Conservation (phyloP, 306 rosid species). For the Vigna angularis region DNA sequence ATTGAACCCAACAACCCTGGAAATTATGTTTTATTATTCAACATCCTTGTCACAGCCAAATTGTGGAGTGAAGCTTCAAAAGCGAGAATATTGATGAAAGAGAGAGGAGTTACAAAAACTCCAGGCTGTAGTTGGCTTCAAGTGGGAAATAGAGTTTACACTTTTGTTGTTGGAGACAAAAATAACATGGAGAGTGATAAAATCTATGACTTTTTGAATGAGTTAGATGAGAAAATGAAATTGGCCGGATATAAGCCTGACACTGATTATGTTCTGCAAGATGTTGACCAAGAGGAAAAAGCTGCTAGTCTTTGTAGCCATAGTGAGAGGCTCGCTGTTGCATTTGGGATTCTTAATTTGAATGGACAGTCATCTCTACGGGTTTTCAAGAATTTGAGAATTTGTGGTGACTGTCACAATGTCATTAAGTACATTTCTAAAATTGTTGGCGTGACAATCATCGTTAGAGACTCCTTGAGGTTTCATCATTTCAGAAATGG, state of each 20-base stretch:
- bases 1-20: constrained; percentile 67
- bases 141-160: constrained; percentile 56
- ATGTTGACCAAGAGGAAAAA: constrained; percentile 64
- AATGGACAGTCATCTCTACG: constrained; percentile 56
- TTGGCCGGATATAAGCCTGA: constrained; percentile 57
- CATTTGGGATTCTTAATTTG: constrained; percentile 63
- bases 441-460: constrained; percentile 56
- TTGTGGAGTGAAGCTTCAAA: constrained; percentile 68
- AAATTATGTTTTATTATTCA: constrained; percentile 55
- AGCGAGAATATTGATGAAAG: constrained; percentile 61
- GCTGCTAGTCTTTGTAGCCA: constrained; percentile 57
- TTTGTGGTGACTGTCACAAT: constrained; percentile 64
- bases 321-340: constrained; percentile 62
- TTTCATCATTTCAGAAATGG: constrained; percentile 65
- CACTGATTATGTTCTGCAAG: constrained; percentile 66
- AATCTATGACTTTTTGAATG: constrained; percentile 49
- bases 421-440: constrained; percentile 61
- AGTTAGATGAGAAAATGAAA: constrained; percentile 60
- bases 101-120: constrained; percentile 58
- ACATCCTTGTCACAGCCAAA: constrained; percentile 55
- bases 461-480: constrained; percentile 66
- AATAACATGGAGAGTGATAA: constrained; percentile 45
- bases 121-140: constrained; percentile 75
- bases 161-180: constrained; percentile 62
- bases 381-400: constrained; percentile 66